Evolutionary conservation across 208 protist species (phyloP), one percentile per base, ranked within the genome.

Genomic region (Acanthamoeba castellanii): DNA sequence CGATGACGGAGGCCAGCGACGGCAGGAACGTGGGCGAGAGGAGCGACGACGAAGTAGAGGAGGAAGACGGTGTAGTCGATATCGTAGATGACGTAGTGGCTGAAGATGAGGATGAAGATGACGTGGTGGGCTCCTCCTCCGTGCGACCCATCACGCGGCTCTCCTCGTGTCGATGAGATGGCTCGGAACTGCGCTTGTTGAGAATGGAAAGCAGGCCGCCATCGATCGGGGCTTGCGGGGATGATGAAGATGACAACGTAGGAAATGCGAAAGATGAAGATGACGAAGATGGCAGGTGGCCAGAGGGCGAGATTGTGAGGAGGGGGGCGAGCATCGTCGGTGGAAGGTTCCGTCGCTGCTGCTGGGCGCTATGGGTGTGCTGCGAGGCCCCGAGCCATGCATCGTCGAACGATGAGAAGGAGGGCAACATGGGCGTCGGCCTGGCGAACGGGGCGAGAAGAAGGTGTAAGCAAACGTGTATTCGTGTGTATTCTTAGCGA

Each of bases 341-440:
- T 37, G 68, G 70, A 20, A 27, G 70, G 6, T 50, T 20, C 68
- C 68, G 25, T 11, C 16, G n/a, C n/a, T n/a, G n/a, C n/a, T n/a
- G n/a, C 27, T 3, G 11, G 61, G 61, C 20, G 61, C 27, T n/a
- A 4, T 68, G 25, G 61, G 61, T n/a, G 11, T 68, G 20, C 3
- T 22, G 61, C 61, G 61, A 30, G 61, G 42, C 1, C 42, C 42
- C 27, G 61, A 68, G 70, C 70, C 70, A 81, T 7, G 70, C 70
- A 6, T 81, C 70, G 37, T 81, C 70, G 70, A 81, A 81, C 37
- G 70, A 81, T 34, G 70, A 81, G 37, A 81, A 81, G 14, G 70
- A 81, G 18, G 70, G 70, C 70, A 81, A 30, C 70, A 81, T 81
- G 32, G 70, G 70, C n/a, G 70, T 30, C 6, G 37, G 34, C 70